Conservation (phyloP, 2,329 filamentous ascomycete genomes). For the Aulographum hederae region DNA sequence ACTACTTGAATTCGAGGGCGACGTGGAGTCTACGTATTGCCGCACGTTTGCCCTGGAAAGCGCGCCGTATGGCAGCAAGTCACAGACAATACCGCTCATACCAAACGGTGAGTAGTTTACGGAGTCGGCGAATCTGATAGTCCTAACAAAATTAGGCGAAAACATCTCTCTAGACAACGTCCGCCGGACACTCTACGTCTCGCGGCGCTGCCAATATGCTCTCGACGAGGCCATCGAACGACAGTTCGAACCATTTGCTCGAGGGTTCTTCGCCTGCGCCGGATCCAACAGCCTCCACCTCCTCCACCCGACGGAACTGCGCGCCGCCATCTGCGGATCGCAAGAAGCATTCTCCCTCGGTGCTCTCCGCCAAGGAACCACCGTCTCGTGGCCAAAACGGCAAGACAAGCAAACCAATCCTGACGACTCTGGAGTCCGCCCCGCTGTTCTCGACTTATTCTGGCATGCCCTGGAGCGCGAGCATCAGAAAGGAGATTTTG, state of each 20-base stretch:
- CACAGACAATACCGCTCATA: conserved; percentile 50
- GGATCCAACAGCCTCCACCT: conserved; percentile 74
- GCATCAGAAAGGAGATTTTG: too few species aligned
- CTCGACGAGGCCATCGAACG: conserved; percentile 60
- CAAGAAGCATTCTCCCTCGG: conserved; percentile 67
- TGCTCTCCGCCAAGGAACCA: conserved; percentile 50
- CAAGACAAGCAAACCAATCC: conserved; percentile 64
- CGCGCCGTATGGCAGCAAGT: conserved; percentile 59
- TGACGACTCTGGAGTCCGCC: conserved; percentile 34
- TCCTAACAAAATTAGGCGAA: too few species aligned
- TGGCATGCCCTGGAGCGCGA: conserved; percentile 53
- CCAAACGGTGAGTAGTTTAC: conserved; percentile 56
- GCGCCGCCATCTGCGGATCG: conserved; percentile 68
- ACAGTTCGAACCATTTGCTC: conserved; percentile 86
- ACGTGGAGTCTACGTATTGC: conserved; percentile 64
- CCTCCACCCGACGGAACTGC: conserved; percentile 82
- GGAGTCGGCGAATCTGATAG: too few species aligned
- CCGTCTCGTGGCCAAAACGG: conserved; percentile 49
- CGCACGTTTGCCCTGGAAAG: conserved; percentile 64
- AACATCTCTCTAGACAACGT: conserved; percentile 50
- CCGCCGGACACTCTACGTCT: conserved; percentile 74
- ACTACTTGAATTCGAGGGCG: conserved; percentile 65
- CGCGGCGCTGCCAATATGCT: conserved; percentile 63
- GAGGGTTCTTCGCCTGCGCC: conserved; percentile 84
- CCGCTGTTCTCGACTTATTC: conserved; percentile 66